phyloP scores from a whole-genome alignment of 192 early-diverging fungal genomes.

The Entophlyctis helioformis region DNA sequence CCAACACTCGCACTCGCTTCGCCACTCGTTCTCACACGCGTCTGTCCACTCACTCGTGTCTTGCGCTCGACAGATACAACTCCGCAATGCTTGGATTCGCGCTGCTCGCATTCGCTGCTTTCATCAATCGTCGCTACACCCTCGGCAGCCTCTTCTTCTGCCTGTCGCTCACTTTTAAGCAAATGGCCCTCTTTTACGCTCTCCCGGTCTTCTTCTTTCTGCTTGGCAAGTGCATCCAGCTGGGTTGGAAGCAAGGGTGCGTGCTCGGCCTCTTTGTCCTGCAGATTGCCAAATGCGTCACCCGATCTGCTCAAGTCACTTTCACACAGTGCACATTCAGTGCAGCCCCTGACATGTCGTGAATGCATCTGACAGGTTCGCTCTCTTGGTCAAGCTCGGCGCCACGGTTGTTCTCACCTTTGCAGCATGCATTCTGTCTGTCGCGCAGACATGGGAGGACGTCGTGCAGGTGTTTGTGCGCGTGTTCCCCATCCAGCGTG shows the following conservation, averaged over 20 bases:
- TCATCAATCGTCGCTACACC: constrained; percentile 47
- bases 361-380: constrained; percentile 25
- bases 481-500: constrained; percentile 86
- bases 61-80: constrained; percentile 58
- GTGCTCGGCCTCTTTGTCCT: too few relatives aligned
- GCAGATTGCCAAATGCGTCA: too few relatives aligned
- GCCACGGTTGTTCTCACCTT: constrained; percentile 61
- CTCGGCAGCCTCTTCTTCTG: constrained; percentile 73
- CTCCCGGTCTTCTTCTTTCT: constrained; percentile 84
- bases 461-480: constrained; percentile 66
- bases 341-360: too few relatives aligned
- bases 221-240: constrained; percentile 54
- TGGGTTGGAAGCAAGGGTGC: constrained; percentile 11
- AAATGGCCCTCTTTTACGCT: constrained; percentile 93
- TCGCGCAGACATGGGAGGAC: constrained; percentile 44
- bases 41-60: neutral
- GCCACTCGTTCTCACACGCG: neutral
- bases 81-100: constrained; percentile 89
- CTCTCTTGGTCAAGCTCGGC: constrained; percentile 59
- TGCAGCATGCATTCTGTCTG: constrained; percentile 54
- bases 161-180: constrained; percentile 80
- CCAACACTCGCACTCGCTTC: neutral
- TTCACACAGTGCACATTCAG: too few relatives aligned
- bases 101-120: constrained; percentile 60
- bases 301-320: too few relatives aligned